Percentiles rank a stretch among this genome's conserved stretches.
Evolutionary conservation across 2,329 filamentous ascomycete species (phyloP).

Genomic region (Lasiodiplodia sp.): DNA sequence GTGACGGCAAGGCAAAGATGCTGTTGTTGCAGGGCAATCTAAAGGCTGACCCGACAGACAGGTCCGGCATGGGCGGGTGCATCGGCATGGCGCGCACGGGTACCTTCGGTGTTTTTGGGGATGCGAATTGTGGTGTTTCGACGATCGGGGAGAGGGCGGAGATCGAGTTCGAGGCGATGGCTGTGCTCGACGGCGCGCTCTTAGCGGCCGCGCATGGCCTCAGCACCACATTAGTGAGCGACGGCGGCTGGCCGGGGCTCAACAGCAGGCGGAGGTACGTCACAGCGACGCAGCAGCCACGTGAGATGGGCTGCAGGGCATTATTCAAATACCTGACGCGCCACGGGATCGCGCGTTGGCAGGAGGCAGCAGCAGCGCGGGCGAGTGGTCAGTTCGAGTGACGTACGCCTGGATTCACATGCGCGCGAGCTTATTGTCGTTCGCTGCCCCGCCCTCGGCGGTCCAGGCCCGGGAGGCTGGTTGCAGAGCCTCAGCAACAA

Average conservation of each 20-base stretch:
- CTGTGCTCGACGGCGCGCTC: not conserved
- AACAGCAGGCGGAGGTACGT: not conserved
- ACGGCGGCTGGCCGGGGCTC: not conserved
- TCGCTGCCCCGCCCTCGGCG: not conserved
- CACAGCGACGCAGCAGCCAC: slow-evolving; percentile 5
- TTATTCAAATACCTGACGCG: not conserved
- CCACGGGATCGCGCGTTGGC: not conserved
- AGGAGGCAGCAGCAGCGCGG: not conserved
- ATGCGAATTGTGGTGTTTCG: not conserved
- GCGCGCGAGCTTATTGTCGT: slow-evolving; percentile 2
- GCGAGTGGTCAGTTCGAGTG: not conserved
- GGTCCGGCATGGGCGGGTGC: not conserved
- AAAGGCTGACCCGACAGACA: not conserved
- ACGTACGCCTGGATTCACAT: not conserved
- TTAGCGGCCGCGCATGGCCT: not conserved
- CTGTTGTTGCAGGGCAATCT: not conserved
- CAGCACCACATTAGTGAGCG: not conserved
- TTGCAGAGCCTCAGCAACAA: not conserved
- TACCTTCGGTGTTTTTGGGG: not conserved
- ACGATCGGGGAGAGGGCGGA: not conserved
- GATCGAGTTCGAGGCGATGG: not conserved
- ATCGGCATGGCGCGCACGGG: not conserved
- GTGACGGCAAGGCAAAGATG: not conserved
- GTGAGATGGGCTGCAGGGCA: not conserved
- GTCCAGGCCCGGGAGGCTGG: not conserved